Base-by-base conservation (phyloP, 1,284 basidiomycete species). In the Fomitopsis palustris region DNA sequence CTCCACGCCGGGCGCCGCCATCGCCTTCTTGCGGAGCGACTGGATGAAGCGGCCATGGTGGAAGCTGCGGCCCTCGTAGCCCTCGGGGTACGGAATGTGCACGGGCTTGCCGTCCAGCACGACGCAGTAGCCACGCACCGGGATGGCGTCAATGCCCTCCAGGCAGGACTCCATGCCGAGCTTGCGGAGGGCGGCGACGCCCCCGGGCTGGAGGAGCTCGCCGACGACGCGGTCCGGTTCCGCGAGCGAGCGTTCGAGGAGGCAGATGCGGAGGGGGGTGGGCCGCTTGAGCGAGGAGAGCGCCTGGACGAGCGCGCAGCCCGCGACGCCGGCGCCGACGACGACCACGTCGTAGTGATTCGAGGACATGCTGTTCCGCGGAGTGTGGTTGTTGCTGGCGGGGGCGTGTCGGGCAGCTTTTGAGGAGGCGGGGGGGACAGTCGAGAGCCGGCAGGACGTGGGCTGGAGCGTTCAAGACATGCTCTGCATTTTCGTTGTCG, bases 191-290 rank as follows among this genome's bases (percentile, higher is more conserved):
- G 94, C 88, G 3, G 81, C 79, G 21, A 96, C 88, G 5, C 97
- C 97, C 0, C 92, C 96, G 0, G 97, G 97, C 70, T 99, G 96
- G 21, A 99, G 79, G 1, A 99, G 86, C 75, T 99, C 97, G 38
- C 97, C 96, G 39, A 99, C 96, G 67, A 99, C 98, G 25, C 96
- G 85, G 80, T 98, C 95, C 0, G 97, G 96, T 73, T 96, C 91
- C 0, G 88, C 81, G 12, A 98, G 81, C 41, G 96, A 96, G 51
- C 95, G 85, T 75, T 97, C 94, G 61, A 97, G 77, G 2, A 96
- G 76, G 21, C 88, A 87, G 62, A 96, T 87, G n/a, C 84, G 85
- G 33, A 95, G 81, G 1, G 88, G 87, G 56, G 78, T 77, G 21
- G 74, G 57, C 57, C 82, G 80, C 9, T 76, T 69, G 45, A 79